Base-by-base conservation (phyloP, 164 flowering plant species). In the Umbellularia californica region DNA sequence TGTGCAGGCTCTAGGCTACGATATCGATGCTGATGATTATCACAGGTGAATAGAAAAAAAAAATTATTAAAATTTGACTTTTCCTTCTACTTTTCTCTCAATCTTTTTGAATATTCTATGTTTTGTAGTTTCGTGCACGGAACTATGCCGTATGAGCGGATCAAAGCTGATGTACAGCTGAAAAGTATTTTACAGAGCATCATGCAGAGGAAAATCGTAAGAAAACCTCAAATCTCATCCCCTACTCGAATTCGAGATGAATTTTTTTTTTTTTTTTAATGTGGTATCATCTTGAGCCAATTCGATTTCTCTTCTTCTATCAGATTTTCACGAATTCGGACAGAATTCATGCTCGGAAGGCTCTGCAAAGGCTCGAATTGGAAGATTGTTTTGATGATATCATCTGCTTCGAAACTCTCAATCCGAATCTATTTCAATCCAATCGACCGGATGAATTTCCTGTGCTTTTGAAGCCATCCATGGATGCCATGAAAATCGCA, bases 371-470 rank as follows among this genome's bases (percentile, higher is more conserved):
- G 30, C 81, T 95, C n/a, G 95, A 90, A 70, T 47, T 95, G 25
- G 79, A 74, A 19, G 95, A 88, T 33, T 95, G 98, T 73, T 93
- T 93, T 78, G 97, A 93, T 9, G 84, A 88, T 30, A 86, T 93
- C 72, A 90, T 95, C 33, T 93, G 95, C 76, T 95, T 95, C 82
- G 97, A 95, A 81, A 90, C 98, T 0, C 81, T 95, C 74, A 95
- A 95, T 50, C 98, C 95, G 4, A 83, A 90, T 69, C 80, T 92
- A 3, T 69, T 86, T 0, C 88, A 74, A 58, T 82, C 92, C 6
- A 77, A 70, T 14, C 82, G 87, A 3, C 89, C 89, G 0, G 88
- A 89, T 4, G 91, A 91, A 76, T 83, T 82, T 74, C 98, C 98
- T 0, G 84, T 94, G 12, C 78, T 92, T 72, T 75, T 92, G 74